Conservation (phyloP, 805 yeast species). For the Sungouiella thailandica region DNA sequence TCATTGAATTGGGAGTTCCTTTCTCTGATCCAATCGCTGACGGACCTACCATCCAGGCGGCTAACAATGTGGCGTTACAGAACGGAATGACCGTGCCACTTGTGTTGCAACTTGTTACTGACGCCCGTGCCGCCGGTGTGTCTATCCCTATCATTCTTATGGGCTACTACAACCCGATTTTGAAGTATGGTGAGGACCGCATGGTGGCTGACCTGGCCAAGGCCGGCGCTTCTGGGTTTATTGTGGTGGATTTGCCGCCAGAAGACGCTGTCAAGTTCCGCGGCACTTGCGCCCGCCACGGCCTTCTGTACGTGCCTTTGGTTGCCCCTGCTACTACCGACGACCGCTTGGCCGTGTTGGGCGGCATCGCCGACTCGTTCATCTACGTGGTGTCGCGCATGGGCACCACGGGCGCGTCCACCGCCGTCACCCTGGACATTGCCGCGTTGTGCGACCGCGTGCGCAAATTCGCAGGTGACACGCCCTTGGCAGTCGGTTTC, state of each 20-base stretch:
- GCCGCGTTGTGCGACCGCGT: conserved; percentile 69
- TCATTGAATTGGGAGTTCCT: conserved; percentile 93
- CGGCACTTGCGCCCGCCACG: conserved; percentile 58
- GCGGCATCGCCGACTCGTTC: conserved; percentile 89
- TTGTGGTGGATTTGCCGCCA: conserved; percentile 95
- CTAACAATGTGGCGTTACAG: conserved; percentile 75
- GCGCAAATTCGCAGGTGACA: conserved; percentile 64
- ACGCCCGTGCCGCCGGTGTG: conserved; percentile 80
- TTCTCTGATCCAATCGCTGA: conserved; percentile 98
- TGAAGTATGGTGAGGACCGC: conserved; percentile 83
- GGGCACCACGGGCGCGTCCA: conserved; percentile 95
- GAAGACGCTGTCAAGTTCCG: conserved; percentile 93
- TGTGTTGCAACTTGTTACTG: conserved; percentile 64
- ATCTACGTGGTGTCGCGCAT: conserved; percentile 94
- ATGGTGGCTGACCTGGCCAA: conserved; percentile 71
- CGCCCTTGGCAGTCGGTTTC: conserved; percentile 84
- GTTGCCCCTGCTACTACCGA: conserved; percentile 97
- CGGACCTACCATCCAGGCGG: conserved; percentile 93
- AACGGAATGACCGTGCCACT: conserved; percentile 73
- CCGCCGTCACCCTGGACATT: conserved; percentile 58
- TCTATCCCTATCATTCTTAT: conserved; percentile 84
- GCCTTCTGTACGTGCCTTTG: conserved; percentile 82
- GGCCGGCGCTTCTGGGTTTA: conserved; percentile 94
- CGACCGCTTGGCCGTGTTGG: conserved; percentile 72
- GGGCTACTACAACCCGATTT: conserved; percentile 97